Evolutionary conservation across 352 stramenopile genomes (phyloP).

Genomic region (Phytophthora hibernalis): DNA sequence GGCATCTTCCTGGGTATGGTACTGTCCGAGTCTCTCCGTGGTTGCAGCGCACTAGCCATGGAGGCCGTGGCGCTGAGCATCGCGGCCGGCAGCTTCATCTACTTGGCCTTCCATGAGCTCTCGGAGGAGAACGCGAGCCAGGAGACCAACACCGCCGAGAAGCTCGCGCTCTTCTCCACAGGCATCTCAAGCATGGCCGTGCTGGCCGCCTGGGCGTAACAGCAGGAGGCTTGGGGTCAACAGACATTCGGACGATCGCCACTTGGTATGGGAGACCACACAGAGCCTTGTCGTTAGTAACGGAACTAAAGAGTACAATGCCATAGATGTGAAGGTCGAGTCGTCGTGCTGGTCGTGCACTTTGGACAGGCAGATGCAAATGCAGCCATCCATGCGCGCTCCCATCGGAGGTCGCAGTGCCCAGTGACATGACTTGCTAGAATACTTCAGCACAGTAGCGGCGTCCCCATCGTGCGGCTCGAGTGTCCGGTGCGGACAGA

Average conservation of each 20-base stretch:
- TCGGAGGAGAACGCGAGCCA: slow-evolving; percentile 58
- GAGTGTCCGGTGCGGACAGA: slow-evolving; percentile 22
- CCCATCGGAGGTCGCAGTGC: slow-evolving; percentile 5
- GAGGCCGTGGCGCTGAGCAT: slow-evolving; percentile 55
- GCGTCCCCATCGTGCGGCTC: slow-evolving; percentile 10
- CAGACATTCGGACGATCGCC: slow-evolving; percentile 5
- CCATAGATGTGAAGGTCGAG: slow-evolving; percentile 19
- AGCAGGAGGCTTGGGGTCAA: slow-evolving; percentile 10
- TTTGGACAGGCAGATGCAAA: slow-evolving; percentile 30
- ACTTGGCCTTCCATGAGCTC: slow-evolving; percentile 72
- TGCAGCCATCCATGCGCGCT: slow-evolving; percentile 13
- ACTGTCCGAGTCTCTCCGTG: slow-evolving; percentile 52
- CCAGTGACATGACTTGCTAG: slow-evolving; percentile 23
- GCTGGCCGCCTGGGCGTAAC: slow-evolving; percentile 56
- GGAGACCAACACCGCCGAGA: slow-evolving; percentile 49
- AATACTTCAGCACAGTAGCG: too few relatives aligned
- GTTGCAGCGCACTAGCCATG: slow-evolving; percentile 44
- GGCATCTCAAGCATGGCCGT: slow-evolving; percentile 60
- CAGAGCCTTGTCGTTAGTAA: slow-evolving; percentile 17
- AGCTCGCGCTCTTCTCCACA: slow-evolving; percentile 58
- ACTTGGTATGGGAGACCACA: slow-evolving; percentile 13
- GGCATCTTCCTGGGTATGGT: slow-evolving; percentile 71
- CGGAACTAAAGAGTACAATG: slow-evolving; percentile 2
- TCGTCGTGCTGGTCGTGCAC: slow-evolving; percentile 9
- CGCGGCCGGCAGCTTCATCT: slow-evolving; percentile 72